Conservation (phyloP, 345 rosid species). For the Brassica carinata region DNA sequence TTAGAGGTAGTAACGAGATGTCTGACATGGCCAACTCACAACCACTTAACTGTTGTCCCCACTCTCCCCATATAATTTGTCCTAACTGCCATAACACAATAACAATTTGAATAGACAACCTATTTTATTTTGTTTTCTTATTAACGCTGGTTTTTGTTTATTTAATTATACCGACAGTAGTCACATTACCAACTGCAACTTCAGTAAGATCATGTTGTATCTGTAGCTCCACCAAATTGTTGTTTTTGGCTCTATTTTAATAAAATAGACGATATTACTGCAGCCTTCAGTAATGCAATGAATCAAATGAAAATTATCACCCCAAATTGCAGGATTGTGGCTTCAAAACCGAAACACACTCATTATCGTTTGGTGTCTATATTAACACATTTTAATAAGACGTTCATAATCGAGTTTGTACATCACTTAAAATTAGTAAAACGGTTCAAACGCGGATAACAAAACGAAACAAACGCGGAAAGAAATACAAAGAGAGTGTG, state of each 20-base stretch:
- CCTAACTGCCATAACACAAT: neutral
- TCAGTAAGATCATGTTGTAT: neutral
- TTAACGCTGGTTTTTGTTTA: neutral
- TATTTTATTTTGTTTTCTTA: neutral
- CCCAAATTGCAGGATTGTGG: neutral
- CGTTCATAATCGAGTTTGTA: neutral
- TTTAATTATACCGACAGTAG: neutral
- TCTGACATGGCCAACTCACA: constrained; percentile 36
- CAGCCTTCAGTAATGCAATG: neutral
- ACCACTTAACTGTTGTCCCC: constrained; percentile 20
- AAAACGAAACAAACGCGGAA: constrained; percentile 23
- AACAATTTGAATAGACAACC: constrained; percentile 14
- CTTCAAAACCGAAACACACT: no score
- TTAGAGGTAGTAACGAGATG: neutral
- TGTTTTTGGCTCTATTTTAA: neutral
- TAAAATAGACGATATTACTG: neutral
- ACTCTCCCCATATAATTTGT: constrained; percentile 8
- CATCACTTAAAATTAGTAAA: neutral
- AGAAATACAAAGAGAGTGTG: neutral
- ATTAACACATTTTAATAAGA: neutral
- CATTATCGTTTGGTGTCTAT: neutral
- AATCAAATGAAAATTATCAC: neutral
- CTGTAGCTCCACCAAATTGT: neutral
- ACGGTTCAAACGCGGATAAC: constrained; percentile 30
- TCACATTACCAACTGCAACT: neutral